Base-by-base conservation (phyloP, 805 yeast genomes). In the Starmerella sp. region DNA sequence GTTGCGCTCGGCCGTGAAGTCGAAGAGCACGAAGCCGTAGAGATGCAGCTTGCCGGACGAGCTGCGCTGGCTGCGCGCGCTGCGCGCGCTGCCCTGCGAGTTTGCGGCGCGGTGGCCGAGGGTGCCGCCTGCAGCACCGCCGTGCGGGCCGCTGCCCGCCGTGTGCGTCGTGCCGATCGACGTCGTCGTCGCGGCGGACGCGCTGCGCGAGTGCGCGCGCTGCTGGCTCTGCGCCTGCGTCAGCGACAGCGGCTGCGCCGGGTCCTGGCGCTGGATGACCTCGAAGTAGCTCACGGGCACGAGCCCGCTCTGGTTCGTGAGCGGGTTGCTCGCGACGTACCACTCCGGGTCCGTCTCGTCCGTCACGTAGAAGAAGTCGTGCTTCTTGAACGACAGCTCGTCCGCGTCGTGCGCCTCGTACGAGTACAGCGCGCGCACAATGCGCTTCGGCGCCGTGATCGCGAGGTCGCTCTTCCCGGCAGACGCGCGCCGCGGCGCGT, bases 261-360 rank as follows among this genome's bases (percentile, higher is more conserved):
- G 50, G 35, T 68, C 71, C 47, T 64, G 69, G 51, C 69, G 56
- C 62, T 65, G 60, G 52, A 90, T 81, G 15, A 81, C 83, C 70
- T 89, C 95, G 69, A 91, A 93, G 67, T 83, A 83, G 10, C 82
- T 73, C 43, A 81, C 81, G 5, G 97, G 97, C 1, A 93, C 97
- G 78, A 86, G 79, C 0, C 98, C 98, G 51, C 79, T 76, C 31
- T 77, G 71, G 62, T 83, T 80, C 36, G 85, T 80, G 48, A 84
- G 78, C 13, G 97, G 97, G 67, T 91, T 89, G 52, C 82, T 80
- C 1, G 95, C 97, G 64, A 87, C 89, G 64, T 81, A 87, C 90
- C 95, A 89, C 43, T 75, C 78, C 11, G 69, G 63, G 60, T 81
- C 83, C 54, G 78, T 74, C 53, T 78, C 79, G 54, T 79, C 77